Base-by-base conservation (phyloP, 495 filamentous ascomycete species). In the Xylaria venustula region DNA sequence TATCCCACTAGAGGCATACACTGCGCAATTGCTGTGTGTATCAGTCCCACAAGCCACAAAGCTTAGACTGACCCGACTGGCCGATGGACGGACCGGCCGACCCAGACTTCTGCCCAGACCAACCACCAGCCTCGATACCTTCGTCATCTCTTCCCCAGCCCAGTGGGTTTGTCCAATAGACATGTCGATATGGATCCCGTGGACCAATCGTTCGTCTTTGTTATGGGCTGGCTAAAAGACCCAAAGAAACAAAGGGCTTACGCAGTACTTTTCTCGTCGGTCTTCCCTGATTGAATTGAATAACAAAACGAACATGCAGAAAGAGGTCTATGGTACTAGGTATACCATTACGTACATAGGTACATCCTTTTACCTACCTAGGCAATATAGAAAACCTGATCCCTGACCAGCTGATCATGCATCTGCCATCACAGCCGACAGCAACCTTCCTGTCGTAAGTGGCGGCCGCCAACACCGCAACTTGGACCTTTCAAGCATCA, bases 41-140 rank as follows among this genome's bases (percentile, higher is more conserved):
- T n/a, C 28, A 37, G 30, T 28, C 37, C 32, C 8, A 34, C 20
- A 41, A 45, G 53, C 53, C 53, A 55, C 53, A 55, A 55, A 55
- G 53, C 53, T 55, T 55, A 26, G 34, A n/a, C 37, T 32, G 40
- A 45, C 53, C 53, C 53, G 40, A 32, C 45, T 36, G 23, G 36
- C 34, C 34, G 36, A 26, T 9, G 2, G 15, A 25, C 40, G 37
- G 32, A 45, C 26, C n/a, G 22, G 25, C 22, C 14, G 7, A 40
- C 14, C 37, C 37, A 40, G 37, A 15, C 37, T 15, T 11, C 5
- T 34, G 5, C 5, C 30, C 37, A 11, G 14, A 15, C 37, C 7
- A 15, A 40, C 37, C 37, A 12, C 7, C 37, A 40, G 7, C 15
- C 37, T 40, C 30, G 30, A 34, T 34, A 34, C 30, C 30, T 34